Percentiles rank a stretch among this genome's conserved stretches.
Conservation (phyloP, 257 asterid species). For the Solanum chiquidenum region DNA sequence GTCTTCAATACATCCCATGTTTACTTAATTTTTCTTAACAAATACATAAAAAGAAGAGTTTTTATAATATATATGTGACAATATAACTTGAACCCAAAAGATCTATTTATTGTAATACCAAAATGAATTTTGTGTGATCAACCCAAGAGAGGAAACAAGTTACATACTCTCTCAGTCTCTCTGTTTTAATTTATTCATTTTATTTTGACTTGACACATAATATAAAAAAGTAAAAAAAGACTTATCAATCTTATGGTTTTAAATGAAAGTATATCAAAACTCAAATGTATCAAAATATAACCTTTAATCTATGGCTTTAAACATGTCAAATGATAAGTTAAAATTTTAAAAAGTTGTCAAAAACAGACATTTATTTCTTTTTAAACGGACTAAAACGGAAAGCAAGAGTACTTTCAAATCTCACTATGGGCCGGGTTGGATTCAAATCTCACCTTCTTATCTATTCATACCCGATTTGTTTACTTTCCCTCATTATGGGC, state of each 20-base stretch:
- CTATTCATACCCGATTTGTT: not conserved
- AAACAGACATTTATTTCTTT: no score
- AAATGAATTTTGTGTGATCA: not conserved
- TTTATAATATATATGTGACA: not conserved
- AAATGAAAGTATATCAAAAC: not conserved
- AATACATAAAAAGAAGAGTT: not conserved
- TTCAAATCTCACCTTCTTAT: not conserved
- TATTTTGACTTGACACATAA: no score
- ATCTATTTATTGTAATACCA: not conserved
- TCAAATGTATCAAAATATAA: not conserved
- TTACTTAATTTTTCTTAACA: not conserved
- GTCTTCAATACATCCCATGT: not conserved
- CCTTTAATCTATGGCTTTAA: rapidly evolving
- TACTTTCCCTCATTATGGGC: not conserved
- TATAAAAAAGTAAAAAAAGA: not conserved
- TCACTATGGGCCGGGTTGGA: not conserved
- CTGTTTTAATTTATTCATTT: rapidly evolving
- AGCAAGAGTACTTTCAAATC: not conserved
- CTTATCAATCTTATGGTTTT: rapidly evolving
- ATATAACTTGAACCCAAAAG: not conserved
- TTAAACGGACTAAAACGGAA: rapidly evolving
- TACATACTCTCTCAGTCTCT: no score
- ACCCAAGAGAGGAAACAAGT: not conserved
- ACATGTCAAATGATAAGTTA: rapidly evolving
- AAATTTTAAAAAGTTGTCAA: rapidly evolving